A percentile compares a stretch with the other conserved stretches of the same genome.
These are phyloP conservation scores for Agrocybe chaxingu DNA, from an alignment of 768 basidiomycete species.

Conservation along the genomic window DNA sequence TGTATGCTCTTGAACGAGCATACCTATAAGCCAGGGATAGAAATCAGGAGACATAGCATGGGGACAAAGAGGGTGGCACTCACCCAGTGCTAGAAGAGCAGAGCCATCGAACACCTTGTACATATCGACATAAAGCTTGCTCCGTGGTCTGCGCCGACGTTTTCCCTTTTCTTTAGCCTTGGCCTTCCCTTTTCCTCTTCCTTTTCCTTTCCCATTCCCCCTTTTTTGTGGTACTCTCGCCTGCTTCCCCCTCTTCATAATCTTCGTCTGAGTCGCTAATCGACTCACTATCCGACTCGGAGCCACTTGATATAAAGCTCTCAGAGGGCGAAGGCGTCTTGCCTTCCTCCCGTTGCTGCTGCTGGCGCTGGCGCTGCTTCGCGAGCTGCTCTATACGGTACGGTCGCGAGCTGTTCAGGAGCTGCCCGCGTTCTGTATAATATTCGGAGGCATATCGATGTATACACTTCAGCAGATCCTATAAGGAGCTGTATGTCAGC, in stretches of 20 bases:
- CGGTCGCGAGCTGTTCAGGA: conserved; percentile 47
- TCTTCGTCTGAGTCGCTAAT: no score
- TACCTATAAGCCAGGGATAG: conserved; percentile 36
- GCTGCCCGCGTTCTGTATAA: conserved; percentile 60
- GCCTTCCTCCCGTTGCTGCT: conserved; percentile 4
- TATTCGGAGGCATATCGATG: conserved; percentile 47
- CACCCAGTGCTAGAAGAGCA: conserved; percentile 70
- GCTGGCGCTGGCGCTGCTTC: background rate
- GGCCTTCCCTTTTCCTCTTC: conserved; percentile 3
- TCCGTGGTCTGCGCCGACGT: conserved; percentile 10
- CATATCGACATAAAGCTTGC: conserved; percentile 53
- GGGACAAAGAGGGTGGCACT: conserved; percentile 11
- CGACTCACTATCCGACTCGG: background rate
- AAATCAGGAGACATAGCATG: background rate
- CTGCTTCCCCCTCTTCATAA: no score
- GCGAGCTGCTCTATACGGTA: conserved; percentile 35
- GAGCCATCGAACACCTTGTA: conserved; percentile 74
- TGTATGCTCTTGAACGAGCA: conserved; percentile 68
- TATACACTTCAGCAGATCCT: conserved; percentile 51
- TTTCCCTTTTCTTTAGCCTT: background rate
- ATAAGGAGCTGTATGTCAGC: background rate
- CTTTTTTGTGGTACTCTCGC: no score
- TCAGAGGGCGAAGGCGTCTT: conserved; percentile 1
- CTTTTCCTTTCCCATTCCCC: background rate
- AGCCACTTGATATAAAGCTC: background rate